These are phyloP conservation scores for Endocladia muricata DNA, from an alignment of 31 red algal genomes.

Conservation along the genomic window DNA sequence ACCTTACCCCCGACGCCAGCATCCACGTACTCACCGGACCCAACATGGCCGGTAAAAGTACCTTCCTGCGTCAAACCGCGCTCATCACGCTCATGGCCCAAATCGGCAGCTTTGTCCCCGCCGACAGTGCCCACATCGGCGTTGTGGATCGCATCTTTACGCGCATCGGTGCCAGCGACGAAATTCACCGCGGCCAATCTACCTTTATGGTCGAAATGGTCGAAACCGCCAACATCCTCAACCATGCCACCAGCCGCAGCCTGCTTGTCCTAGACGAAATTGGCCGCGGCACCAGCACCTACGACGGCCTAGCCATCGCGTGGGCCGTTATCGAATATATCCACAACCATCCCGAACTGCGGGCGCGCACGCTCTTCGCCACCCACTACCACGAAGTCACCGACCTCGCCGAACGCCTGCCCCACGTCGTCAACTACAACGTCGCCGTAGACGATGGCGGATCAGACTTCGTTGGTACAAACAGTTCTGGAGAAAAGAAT, in stretches of 20 bases:
- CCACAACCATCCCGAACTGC: constrained; percentile 13
- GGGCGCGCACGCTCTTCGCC: constrained; percentile 89
- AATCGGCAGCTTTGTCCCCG: constrained; percentile 87
- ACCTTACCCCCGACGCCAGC: too few species aligned
- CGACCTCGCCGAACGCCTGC: constrained; percentile 40
- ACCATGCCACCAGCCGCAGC: constrained; percentile 39
- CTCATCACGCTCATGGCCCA: constrained; percentile 77
- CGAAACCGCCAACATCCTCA: constrained; percentile 84
- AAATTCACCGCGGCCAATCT: constrained; percentile 77
- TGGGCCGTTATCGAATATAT: constrained; percentile 82
- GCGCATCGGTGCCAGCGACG: constrained; percentile 86
- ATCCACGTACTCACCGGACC: constrained; percentile 72
- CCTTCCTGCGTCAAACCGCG: constrained; percentile 56
- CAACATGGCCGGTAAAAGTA: constrained; percentile 85
- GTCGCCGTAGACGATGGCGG: not conserved
- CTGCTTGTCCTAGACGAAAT: constrained; percentile 94
- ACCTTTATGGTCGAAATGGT: constrained; percentile 97
- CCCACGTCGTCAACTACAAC: constrained; percentile 34
- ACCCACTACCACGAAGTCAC: constrained; percentile 95
- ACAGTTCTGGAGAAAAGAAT: not conserved
- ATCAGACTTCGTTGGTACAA: not conserved
- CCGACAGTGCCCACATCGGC: constrained; percentile 49
- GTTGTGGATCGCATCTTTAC: constrained; percentile 83
- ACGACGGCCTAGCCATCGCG: constrained; percentile 88
- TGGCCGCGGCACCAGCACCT: constrained; percentile 85